phyloP scores from a whole-genome alignment of 805 yeast genomes.

The Zygosaccharomyces bisporus region DNA sequence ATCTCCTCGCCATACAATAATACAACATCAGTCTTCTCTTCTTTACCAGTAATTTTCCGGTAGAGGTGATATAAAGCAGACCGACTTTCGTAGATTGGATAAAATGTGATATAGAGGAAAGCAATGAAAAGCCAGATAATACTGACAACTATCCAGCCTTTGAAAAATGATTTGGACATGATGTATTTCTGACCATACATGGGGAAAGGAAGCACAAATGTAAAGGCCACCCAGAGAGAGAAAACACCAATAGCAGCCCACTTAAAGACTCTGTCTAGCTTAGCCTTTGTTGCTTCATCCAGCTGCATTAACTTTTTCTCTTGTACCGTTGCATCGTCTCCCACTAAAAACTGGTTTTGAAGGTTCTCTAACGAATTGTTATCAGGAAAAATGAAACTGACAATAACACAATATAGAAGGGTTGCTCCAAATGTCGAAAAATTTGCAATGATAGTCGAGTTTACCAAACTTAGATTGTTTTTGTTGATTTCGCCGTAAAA shows the following conservation, averaged over 20 bases:
- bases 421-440: conserved; percentile 39
- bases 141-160: conserved; percentile 83
- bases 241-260: conserved; percentile 37
- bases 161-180: conserved; percentile 70
- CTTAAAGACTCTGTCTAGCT: conserved; percentile 27
- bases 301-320: conserved; percentile 31
- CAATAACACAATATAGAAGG: conserved; percentile 28
- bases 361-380: conserved; percentile 30
- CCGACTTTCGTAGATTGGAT: conserved; percentile 74
- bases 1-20: conserved; percentile 6
- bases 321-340: conserved; percentile 37
- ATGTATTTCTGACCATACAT: conserved; percentile 80
- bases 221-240: conserved; percentile 49
- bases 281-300: conserved; percentile 18
- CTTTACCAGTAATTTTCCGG: conserved; percentile 10
- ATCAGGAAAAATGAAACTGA: conserved; percentile 24
- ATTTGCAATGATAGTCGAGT: conserved; percentile 43
- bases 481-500: conserved; percentile 44
- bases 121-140: conserved; percentile 77
- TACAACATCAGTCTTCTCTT: conserved; percentile 7
- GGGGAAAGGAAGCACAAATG: conserved; percentile 89
- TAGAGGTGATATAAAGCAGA: conserved; percentile 8
- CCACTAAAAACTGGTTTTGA: conserved; percentile 26
- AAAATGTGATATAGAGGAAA: conserved; percentile 57
- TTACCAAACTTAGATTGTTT: conserved; percentile 42